A percentile compares a stretch with the other conserved stretches of the same genome.
Conservation (phyloP, 495 filamentous ascomycete species). For the Penicillium cosmopolitanum region DNA sequence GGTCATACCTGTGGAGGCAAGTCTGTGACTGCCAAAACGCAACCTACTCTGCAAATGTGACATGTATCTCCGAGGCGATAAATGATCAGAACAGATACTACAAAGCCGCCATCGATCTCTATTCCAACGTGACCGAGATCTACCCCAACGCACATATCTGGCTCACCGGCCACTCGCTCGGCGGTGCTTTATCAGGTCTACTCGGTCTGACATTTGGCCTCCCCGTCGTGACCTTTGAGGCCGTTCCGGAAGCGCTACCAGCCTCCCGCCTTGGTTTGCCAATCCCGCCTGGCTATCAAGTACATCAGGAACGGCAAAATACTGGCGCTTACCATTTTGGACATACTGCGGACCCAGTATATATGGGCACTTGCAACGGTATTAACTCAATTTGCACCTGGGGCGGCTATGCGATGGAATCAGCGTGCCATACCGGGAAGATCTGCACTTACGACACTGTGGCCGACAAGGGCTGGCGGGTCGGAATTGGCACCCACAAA, state of each 20-base stretch:
- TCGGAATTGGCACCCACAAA: conserved; percentile 82
- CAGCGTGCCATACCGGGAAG: conserved; percentile 82
- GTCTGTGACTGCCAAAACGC: conserved; percentile 88
- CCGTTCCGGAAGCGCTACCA: conserved; percentile 85
- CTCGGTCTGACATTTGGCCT: conserved; percentile 89
- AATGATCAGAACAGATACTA: conserved; percentile 88
- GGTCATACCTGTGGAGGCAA: conserved; percentile 82
- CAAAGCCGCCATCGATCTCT: conserved; percentile 80
- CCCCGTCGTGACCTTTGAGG: conserved; percentile 87
- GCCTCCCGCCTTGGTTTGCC: conserved; percentile 85
- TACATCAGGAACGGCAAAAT: conserved; percentile 68
- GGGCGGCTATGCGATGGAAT: conserved; percentile 91
- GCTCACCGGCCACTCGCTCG: conserved; percentile 88
- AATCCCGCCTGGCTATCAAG: conserved; percentile 73
- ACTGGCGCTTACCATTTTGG: conserved; percentile 93
- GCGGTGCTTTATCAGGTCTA: conserved; percentile 81
- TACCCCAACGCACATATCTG: conserved; percentile 88
- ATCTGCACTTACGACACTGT: conserved; percentile 94
- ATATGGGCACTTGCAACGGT: conserved; percentile 90
- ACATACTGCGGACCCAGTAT: conserved; percentile 94
- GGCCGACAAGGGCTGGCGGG: conserved; percentile 84
- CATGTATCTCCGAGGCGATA: conserved; percentile 77
- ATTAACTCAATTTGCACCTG: conserved; percentile 85
- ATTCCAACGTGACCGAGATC: conserved; percentile 85
- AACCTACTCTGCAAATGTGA: conserved; percentile 87